Conservation (phyloP, 805 yeast species). For the Scheffersomyces coipomensis region DNA sequence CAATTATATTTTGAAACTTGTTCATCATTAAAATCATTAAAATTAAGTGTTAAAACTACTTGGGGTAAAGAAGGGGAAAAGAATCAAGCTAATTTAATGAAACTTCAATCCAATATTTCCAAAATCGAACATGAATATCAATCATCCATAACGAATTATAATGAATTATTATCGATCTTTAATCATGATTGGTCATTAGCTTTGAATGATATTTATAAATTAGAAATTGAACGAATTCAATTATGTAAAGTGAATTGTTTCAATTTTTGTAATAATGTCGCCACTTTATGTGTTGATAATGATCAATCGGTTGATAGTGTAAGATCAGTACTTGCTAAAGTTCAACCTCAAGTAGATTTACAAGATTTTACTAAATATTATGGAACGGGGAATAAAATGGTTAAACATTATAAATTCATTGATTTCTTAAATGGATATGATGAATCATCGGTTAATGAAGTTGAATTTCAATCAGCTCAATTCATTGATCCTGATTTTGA, state of each 20-base stretch:
- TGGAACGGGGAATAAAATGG: slow-evolving; percentile 66
- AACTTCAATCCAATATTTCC: slow-evolving; percentile 41
- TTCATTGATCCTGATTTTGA: slow-evolving; percentile 33
- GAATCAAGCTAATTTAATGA: slow-evolving; percentile 53
- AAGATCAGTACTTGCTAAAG: slow-evolving; percentile 63
- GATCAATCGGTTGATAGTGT: slow-evolving; percentile 76
- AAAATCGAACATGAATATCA: slow-evolving; percentile 56
- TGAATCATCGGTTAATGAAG: slow-evolving; percentile 17
- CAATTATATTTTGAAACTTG: slow-evolving; percentile 58
- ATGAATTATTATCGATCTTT: slow-evolving; percentile 62
- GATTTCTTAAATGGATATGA: slow-evolving; percentile 49
- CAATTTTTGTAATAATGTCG: slow-evolving; percentile 72
- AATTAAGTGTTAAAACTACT: slow-evolving; percentile 63
- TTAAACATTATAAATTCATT: slow-evolving; percentile 59
- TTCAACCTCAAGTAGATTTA: slow-evolving; percentile 62
- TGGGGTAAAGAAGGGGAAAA: slow-evolving; percentile 73
- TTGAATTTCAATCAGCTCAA: slow-evolving; percentile 20
- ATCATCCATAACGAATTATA: slow-evolving; percentile 48
- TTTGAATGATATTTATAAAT: slow-evolving; percentile 58
- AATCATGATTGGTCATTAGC: slow-evolving; percentile 68
- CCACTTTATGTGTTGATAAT: slow-evolving; percentile 73
- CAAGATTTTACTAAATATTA: slow-evolving; percentile 48
- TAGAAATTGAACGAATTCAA: slow-evolving; percentile 73
- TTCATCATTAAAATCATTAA: slow-evolving; percentile 54
- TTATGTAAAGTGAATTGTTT: slow-evolving; percentile 70